Percentiles rank a stretch among this genome's conserved stretches.
phyloP scores from a whole-genome alignment of 2,329 filamentous ascomycete species.

The Cercospora sojina region DNA sequence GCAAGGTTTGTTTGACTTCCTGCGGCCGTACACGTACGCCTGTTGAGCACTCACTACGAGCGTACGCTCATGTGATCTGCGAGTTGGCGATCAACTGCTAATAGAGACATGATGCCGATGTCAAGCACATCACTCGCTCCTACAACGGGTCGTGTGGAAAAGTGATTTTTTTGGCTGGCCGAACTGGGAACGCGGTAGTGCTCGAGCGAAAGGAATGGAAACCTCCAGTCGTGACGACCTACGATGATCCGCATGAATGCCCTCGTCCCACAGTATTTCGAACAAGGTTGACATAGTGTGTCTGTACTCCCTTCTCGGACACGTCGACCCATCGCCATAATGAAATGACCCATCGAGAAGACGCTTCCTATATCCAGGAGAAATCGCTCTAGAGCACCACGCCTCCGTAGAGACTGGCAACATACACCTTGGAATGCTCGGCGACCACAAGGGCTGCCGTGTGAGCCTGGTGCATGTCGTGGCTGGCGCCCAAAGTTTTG shows the following conservation, averaged over 20 bases:
- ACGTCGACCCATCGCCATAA: conserved; percentile 70
- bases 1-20: too few species aligned
- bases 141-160: too few species aligned
- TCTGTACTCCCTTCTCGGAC: conserved; percentile 70
- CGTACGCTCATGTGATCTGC: too few species aligned
- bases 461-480: conserved; percentile 59
- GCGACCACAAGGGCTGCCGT: conserved; percentile 26
- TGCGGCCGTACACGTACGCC: too few species aligned
- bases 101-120: too few species aligned
- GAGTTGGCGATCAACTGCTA: too few species aligned
- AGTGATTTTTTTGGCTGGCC: not conserved
- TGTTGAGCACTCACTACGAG: too few species aligned
- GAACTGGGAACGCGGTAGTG: too few species aligned
- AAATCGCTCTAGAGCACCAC: conserved; percentile 63
- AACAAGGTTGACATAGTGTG: not conserved
- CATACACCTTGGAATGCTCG: conserved; percentile 57
- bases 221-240: not conserved
- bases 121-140: too few species aligned
- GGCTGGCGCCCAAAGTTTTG: conserved; percentile 66
- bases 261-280: not conserved
- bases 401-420: conserved; percentile 63
- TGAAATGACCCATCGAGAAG: conserved; percentile 67
- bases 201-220: not conserved
- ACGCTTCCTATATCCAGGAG: conserved; percentile 65
- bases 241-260: not conserved